A percentile compares a stretch with the other conserved stretches of the same genome.
Conservation (phyloP, 2,329 filamentous ascomycete species). For the Phyllachora maydis region DNA sequence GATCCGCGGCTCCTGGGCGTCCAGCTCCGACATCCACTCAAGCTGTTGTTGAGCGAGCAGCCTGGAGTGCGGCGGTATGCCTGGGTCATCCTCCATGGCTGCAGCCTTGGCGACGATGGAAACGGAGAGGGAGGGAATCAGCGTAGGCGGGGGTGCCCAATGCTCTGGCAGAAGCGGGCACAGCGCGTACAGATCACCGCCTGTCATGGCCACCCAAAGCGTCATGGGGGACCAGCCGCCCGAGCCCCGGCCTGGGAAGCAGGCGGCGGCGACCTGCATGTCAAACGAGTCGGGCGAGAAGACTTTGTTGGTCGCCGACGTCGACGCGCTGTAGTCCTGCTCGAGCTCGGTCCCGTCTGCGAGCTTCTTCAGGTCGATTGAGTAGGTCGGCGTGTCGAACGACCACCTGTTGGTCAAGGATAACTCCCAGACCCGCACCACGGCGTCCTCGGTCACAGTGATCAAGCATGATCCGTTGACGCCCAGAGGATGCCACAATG, state of each 20-base stretch:
- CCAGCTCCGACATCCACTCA: slow-evolving; percentile 46
- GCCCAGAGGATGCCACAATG: slow-evolving; percentile 83
- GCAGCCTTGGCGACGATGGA: slow-evolving; percentile 59
- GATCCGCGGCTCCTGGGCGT: slow-evolving; percentile 38
- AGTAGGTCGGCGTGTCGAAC: slow-evolving; percentile 64
- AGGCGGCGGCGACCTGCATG: slow-evolving; percentile 82
- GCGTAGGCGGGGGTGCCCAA: slow-evolving; percentile 59
- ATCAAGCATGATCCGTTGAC: slow-evolving; percentile 65
- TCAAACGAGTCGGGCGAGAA: slow-evolving; percentile 83
- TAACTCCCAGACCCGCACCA: slow-evolving; percentile 80
- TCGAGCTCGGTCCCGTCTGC: slow-evolving; percentile 65
- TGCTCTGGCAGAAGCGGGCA: slow-evolving; percentile 75
- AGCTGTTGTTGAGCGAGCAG: slow-evolving; percentile 42
- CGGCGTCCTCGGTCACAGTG: slow-evolving; percentile 72
- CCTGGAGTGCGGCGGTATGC: slow-evolving; percentile 28
- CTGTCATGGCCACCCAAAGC: slow-evolving; percentile 86
- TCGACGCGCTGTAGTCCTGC: slow-evolving; percentile 65
- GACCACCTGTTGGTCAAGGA: slow-evolving; percentile 69
- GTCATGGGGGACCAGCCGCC: slow-evolving; percentile 95
- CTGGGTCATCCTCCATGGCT: slow-evolving; percentile 36
- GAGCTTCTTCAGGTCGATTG: slow-evolving; percentile 76
- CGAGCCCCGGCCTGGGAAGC: slow-evolving; percentile 44
- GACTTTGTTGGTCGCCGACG: slow-evolving; percentile 51
- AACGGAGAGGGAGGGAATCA: slow-evolving; percentile 66
- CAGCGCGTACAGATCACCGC: slow-evolving; percentile 82